Evolutionary conservation across 805 yeast genomes (phyloP).

Genomic region (Ogataea nitratoaversa): DNA sequence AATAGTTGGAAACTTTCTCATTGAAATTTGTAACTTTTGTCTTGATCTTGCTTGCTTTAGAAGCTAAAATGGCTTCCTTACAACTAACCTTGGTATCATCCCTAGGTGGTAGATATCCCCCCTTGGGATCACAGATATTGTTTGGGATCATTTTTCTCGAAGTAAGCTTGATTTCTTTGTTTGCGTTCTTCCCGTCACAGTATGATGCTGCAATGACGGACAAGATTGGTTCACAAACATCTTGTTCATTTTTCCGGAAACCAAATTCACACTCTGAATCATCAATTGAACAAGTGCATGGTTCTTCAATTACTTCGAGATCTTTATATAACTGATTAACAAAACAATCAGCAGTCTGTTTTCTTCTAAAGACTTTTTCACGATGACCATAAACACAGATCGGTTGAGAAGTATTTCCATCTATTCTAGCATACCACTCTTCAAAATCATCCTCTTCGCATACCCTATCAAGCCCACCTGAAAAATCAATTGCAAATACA

Average conservation of each 20-base stretch:
- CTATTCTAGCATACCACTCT: constrained; percentile 51
- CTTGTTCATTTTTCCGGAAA: constrained; percentile 32
- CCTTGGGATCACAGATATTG: constrained; percentile 20
- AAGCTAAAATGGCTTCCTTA: constrained; percentile 23
- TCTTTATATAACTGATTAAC: constrained; percentile 45
- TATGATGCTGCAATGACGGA: constrained; percentile 13
- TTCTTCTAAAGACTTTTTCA: constrained; percentile 62
- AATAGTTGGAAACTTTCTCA: constrained; percentile 51
- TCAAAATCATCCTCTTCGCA: constrained; percentile 58
- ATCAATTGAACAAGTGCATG: constrained; percentile 57
- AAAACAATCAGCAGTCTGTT: constrained; percentile 60
- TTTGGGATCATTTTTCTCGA: constrained; percentile 25
- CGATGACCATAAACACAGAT: constrained; percentile 66
- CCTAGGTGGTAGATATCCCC: constrained; percentile 17
- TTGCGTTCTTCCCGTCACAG: constrained; percentile 18
- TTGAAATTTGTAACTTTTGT: constrained; percentile 42
- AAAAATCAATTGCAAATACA: constrained; percentile 47
- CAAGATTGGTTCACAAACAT: constrained; percentile 43
- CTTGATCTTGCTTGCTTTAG: constrained; percentile 27
- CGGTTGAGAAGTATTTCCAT: constrained; percentile 29
- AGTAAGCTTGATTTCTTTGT: constrained; percentile 19
- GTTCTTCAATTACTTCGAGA: constrained; percentile 42
- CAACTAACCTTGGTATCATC: constrained; percentile 35
- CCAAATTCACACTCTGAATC: constrained; percentile 73
- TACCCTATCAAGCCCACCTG: constrained; percentile 44